Evolutionary conservation across 495 filamentous ascomycete genomes (phyloP).

Genomic region (Talaromyces liani): DNA sequence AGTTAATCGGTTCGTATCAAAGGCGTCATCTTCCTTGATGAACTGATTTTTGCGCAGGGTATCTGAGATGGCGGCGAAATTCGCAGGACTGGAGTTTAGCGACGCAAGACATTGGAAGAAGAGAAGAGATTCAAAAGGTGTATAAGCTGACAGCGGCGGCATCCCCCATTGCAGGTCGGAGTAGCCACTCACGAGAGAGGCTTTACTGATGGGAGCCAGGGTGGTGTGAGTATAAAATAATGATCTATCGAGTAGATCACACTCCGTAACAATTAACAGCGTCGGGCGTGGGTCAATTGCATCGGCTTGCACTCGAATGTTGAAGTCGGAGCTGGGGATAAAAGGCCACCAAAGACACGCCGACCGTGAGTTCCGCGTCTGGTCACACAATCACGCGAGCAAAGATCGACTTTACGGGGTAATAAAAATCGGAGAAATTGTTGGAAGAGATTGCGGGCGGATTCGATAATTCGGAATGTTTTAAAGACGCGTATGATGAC

Average conservation of each 20-base stretch:
- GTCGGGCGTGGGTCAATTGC: not conserved
- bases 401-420: not conserved
- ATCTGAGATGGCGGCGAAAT: slow-evolving; percentile 68
- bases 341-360: not conserved
- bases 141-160: slow-evolving; percentile 59
- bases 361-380: not conserved
- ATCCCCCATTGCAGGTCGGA: slow-evolving; percentile 42
- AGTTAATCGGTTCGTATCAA: slow-evolving; percentile 64
- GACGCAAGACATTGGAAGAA: slow-evolving; percentile 77
- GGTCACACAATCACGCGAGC: not conserved
- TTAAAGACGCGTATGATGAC: not conserved
- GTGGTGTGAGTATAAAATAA: slow-evolving; percentile 22
- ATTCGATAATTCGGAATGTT: not conserved
- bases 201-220: slow-evolving; percentile 37
- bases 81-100: slow-evolving; percentile 54
- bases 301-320: not conserved
- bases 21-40: slow-evolving; percentile 58
- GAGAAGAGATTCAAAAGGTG: slow-evolving; percentile 79
- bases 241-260: not conserved
- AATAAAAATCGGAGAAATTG: not conserved
- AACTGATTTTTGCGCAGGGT: slow-evolving; percentile 62
- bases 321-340: not conserved
- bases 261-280: not conserved
- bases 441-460: not conserved
- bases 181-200: slow-evolving; percentile 33